Conservation (phyloP, 2,329 filamentous ascomycete genomes). For the Cladosporium sp. region DNA sequence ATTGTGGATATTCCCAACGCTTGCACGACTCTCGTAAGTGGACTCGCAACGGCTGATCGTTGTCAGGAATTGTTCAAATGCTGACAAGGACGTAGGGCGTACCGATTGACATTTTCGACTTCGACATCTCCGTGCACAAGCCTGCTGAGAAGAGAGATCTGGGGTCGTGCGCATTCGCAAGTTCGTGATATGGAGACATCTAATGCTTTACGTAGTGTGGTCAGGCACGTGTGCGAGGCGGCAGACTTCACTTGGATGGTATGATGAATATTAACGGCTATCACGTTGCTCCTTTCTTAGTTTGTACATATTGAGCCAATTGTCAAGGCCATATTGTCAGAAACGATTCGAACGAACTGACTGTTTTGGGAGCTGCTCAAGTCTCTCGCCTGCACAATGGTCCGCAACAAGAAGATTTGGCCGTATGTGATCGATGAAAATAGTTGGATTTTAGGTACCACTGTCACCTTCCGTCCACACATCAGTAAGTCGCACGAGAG, state of each 20-base stretch:
- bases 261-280: background rate
- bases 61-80: background rate
- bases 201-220: background rate
- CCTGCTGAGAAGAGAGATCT: slow-evolving; percentile 64
- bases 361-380: background rate
- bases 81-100: slow-evolving; percentile 47
- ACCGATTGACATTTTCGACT: slow-evolving; percentile 93
- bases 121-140: slow-evolving; percentile 75
- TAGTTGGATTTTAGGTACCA: background rate
- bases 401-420: background rate
- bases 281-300: background rate
- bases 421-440: background rate
- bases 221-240: background rate
- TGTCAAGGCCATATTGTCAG: background rate
- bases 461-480: background rate
- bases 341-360: background rate
- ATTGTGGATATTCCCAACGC: slow-evolving; percentile 91
- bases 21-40: slow-evolving; percentile 73
- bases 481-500: background rate
- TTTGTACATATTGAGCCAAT: background rate
- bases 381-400: no score
- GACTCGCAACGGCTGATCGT: no score
- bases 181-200: slow-evolving; percentile 25
- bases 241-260: background rate
- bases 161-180: slow-evolving; percentile 68